A percentile compares a stretch with the other conserved stretches of the same genome.
Conservation (phyloP, 345 rosid species). For the Eucalyptus camaldulensis region DNA sequence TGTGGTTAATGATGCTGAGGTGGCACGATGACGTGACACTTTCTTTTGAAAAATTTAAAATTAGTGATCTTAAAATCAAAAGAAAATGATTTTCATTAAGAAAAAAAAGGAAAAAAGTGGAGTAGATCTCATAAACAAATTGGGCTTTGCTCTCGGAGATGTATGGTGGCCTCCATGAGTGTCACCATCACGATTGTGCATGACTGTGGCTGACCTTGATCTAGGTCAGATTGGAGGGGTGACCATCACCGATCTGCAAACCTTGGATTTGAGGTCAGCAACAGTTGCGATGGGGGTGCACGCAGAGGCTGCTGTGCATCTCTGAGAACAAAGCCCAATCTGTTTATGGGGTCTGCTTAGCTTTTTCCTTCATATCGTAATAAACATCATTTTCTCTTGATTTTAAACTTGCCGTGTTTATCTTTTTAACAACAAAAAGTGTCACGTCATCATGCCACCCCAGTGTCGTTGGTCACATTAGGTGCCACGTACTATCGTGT, state of each 20-base stretch:
- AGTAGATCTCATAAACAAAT: background rate
- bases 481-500: background rate
- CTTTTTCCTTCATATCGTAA: background rate
- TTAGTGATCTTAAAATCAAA: background rate
- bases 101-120: background rate
- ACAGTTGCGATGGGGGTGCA: background rate
- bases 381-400: background rate
- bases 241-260: background rate
- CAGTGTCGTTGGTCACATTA: background rate
- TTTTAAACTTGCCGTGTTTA: background rate
- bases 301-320: accelerated
- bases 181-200: background rate
- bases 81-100: background rate
- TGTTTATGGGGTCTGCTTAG: background rate
- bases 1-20: background rate
- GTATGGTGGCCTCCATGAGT: background rate
- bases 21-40: background rate
- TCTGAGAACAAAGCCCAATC: background rate
- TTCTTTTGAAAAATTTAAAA: background rate
- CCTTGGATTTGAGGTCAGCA: background rate
- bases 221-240: background rate
- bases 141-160: background rate
- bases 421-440: background rate
- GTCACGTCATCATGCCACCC: background rate
- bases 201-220: background rate